phyloP scores from a whole-genome alignment of 805 yeast species.

The Kazachstania bromeliacearum region DNA sequence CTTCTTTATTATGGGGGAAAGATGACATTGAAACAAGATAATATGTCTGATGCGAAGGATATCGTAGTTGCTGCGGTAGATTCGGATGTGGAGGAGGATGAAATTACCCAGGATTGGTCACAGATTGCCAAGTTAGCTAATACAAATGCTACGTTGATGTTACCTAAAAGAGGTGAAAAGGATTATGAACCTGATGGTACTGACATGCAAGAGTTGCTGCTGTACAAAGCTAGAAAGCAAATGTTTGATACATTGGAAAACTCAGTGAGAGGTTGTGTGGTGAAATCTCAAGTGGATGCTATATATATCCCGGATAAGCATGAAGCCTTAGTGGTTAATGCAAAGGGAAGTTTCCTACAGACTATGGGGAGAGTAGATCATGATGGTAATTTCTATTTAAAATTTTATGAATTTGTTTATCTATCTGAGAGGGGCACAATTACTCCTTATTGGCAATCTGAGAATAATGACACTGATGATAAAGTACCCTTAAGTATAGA shows the following conservation, averaged over 20 bases:
- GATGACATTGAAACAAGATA: neutral
- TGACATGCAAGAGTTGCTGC: conserved; percentile 35
- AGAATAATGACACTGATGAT: conserved; percentile 5
- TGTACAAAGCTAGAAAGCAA: conserved; percentile 48
- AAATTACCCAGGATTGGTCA: conserved; percentile 48
- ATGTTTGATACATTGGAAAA: conserved; percentile 62
- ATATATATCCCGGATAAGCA: conserved; percentile 34
- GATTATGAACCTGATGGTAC: conserved; percentile 82
- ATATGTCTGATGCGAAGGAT: neutral
- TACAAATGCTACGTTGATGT: conserved; percentile 10
- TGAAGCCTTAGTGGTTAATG: conserved; percentile 35
- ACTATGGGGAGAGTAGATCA: conserved; percentile 58
- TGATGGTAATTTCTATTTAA: conserved; percentile 42
- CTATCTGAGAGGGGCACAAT: conserved; percentile 72
- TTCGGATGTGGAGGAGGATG: conserved; percentile 32
- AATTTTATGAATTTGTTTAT: conserved; percentile 63
- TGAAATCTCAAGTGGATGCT: conserved; percentile 44
- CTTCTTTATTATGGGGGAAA: too few relatives aligned
- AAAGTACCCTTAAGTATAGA: conserved; percentile 46
- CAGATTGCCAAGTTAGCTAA: conserved; percentile 25
- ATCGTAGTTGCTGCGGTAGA: conserved; percentile 9
- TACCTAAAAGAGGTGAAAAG: conserved; percentile 75
- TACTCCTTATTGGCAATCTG: conserved; percentile 30
- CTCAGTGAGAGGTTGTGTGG: conserved; percentile 36
- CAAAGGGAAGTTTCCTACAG: conserved; percentile 64